Percentiles rank a stretch among this genome's conserved stretches.
Evolutionary conservation across 2,329 filamentous ascomycete genomes (phyloP).

Genomic region (Colletotrichum lupini): DNA sequence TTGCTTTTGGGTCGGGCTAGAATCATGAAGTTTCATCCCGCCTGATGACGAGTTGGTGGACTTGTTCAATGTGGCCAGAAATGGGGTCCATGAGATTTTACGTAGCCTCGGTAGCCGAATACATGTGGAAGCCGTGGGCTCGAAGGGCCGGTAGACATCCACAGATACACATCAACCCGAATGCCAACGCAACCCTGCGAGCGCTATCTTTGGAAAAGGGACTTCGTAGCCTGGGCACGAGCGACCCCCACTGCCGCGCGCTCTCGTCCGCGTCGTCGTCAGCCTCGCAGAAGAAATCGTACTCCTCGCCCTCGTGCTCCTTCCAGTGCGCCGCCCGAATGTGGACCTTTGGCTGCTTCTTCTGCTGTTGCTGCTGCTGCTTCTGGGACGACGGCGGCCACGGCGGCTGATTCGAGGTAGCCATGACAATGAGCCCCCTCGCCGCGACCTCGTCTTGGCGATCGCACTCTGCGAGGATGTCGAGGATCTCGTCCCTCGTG

Average conservation of each 20-base stretch:
- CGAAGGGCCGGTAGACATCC: conserved; percentile 35
- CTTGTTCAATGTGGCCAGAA: not conserved
- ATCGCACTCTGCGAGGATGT: conserved; percentile 33
- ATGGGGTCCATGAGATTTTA: not conserved
- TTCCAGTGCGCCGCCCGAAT: conserved; percentile 35
- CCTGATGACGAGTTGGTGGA: not conserved
- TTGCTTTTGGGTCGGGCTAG: not conserved
- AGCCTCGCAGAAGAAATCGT: conserved; percentile 33
- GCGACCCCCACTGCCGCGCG: conserved; percentile 16
- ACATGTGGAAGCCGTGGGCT: conserved; percentile 32
- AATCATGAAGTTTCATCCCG: not conserved
- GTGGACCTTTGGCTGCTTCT: conserved; percentile 22
- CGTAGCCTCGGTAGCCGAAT: conserved; percentile 24
- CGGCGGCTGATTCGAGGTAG: not conserved
- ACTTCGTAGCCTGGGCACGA: conserved; percentile 29
- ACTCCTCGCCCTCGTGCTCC: conserved; percentile 30
- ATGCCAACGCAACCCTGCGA: conserved; percentile 42
- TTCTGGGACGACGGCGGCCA: conserved; percentile 5
- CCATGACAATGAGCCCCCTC: conserved; percentile 1
- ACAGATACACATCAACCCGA: conserved; percentile 45
- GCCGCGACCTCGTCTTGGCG: conserved; percentile 27
- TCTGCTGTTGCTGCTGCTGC: conserved; percentile 9
- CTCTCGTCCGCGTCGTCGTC: conserved; percentile 20
- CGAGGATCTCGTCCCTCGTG: conserved; percentile 30
- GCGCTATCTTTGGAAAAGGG: conserved; percentile 39